A percentile compares a stretch with the other conserved stretches of the same genome.
phyloP scores from a whole-genome alignment of 169 alveolate species.

The Eimeria necatrix region DNA sequence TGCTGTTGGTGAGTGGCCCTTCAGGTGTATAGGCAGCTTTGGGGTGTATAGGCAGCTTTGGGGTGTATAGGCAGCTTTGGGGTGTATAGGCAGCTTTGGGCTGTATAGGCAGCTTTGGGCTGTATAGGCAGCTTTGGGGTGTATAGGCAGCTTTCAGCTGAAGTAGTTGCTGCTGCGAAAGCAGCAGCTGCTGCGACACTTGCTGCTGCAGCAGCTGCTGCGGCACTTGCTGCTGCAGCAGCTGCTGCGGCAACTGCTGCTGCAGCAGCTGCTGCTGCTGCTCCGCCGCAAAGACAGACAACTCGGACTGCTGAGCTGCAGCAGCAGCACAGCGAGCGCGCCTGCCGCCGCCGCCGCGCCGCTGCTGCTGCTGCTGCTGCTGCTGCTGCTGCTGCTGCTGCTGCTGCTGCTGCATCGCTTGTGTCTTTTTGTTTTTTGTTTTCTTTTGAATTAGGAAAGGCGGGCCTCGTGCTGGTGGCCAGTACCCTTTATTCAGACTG shows the following conservation, averaged over 20 bases:
- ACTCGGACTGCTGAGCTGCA: too few species aligned
- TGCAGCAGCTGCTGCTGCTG: neutral
- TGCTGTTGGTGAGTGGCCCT: slow-evolving; percentile 67
- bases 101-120: too few species aligned
- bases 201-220: neutral
- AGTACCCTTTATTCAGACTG: slow-evolving; percentile 31
- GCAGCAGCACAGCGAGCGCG: neutral
- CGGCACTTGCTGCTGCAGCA: too few species aligned
- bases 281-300: neutral
- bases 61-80: too few species aligned
- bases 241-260: slow-evolving; percentile 9
- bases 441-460: neutral
- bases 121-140: too few species aligned
- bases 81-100: too few species aligned
- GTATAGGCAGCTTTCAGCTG: too few species aligned
- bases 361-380: neutral
- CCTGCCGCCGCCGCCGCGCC: neutral
- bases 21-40: neutral
- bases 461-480: slow-evolving; percentile 9
- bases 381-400: neutral
- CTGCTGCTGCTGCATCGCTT: neutral
- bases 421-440: too few species aligned
- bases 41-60: neutral
- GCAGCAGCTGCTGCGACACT: too few species aligned
- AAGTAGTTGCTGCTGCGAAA: too few species aligned